Conservation (phyloP, 768 basidiomycete genomes). For the Suillus subaureus region DNA sequence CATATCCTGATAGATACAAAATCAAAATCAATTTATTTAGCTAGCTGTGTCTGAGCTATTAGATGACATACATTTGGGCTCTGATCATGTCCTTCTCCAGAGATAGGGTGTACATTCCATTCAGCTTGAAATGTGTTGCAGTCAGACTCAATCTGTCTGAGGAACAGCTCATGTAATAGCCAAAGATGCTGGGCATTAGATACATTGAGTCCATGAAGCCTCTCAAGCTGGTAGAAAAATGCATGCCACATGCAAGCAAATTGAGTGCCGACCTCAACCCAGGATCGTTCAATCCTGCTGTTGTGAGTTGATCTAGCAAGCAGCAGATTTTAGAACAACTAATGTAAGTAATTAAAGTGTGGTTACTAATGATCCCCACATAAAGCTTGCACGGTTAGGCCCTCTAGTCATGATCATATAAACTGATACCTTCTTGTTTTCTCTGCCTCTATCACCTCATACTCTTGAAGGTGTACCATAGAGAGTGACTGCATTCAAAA, state of each 20-base stretch:
- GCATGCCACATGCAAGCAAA: conserved; percentile 26
- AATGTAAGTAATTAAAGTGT: not conserved
- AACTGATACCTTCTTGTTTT: conserved; percentile 21
- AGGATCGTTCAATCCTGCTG: conserved; percentile 30
- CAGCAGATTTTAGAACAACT: conserved; percentile 29
- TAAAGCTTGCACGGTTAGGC: conserved; percentile 29
- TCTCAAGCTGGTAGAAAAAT: conserved; percentile 26
- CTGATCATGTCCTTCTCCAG: conserved; percentile 12
- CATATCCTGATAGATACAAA: no score
- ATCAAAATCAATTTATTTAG: no score
- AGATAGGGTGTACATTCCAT: conserved; percentile 25
- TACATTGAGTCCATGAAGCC: conserved; percentile 21
- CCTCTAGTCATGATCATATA: conserved; percentile 39
- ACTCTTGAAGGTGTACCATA: no score
- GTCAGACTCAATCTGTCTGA: conserved; percentile 17
- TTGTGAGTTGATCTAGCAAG: no score
- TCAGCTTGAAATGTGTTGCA: conserved; percentile 15
- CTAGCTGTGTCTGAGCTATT: no score
- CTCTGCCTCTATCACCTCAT: no score
- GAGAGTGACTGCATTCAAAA: no score
- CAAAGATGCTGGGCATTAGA: conserved; percentile 17
- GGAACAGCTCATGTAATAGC: conserved; percentile 21
- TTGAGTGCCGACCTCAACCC: conserved; percentile 28
- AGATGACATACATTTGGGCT: conserved; percentile 17
- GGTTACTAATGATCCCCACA: conserved; percentile 26